phyloP scores from a whole-genome alignment of 441 rosid species.

The Metrosideros polymorpha region DNA sequence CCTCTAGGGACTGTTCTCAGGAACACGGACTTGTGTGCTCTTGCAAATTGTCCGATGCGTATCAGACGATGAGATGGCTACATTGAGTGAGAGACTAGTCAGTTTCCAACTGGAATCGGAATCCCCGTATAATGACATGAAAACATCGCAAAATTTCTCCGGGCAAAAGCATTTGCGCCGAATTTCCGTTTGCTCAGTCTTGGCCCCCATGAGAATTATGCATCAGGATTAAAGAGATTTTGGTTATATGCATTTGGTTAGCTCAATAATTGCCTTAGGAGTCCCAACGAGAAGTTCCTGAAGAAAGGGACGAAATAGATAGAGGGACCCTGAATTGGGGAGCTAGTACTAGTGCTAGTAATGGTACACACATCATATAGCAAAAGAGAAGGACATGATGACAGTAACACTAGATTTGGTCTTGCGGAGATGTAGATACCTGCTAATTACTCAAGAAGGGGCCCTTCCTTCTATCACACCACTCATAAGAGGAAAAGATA shows the following conservation, averaged over 20 bases:
- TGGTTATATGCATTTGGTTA: neutral
- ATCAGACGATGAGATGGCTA: neutral
- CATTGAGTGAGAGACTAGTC: neutral
- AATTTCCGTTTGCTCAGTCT: neutral
- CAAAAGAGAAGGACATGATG: conserved; percentile 3
- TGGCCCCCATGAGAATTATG: neutral
- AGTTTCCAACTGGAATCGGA: neutral
- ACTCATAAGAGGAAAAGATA: neutral
- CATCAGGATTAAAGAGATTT: neutral
- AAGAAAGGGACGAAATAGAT: neutral
- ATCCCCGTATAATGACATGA: neutral
- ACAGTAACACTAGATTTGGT: conserved; percentile 13
- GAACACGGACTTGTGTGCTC: neutral
- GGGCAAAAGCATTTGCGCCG: neutral
- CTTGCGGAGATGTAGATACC: conserved; percentile 8
- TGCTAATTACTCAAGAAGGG: neutral
- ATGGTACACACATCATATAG: neutral
- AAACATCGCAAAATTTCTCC: neutral
- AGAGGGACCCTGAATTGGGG: neutral
- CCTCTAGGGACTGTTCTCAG: neutral
- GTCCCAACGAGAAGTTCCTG: neutral
- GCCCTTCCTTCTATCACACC: neutral
- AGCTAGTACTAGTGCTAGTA: neutral
- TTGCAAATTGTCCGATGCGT: neutral
- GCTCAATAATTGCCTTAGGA: neutral